phyloP scores from a whole-genome alignment of 148 eudicot genomes.

The Polygonum aviculare region DNA sequence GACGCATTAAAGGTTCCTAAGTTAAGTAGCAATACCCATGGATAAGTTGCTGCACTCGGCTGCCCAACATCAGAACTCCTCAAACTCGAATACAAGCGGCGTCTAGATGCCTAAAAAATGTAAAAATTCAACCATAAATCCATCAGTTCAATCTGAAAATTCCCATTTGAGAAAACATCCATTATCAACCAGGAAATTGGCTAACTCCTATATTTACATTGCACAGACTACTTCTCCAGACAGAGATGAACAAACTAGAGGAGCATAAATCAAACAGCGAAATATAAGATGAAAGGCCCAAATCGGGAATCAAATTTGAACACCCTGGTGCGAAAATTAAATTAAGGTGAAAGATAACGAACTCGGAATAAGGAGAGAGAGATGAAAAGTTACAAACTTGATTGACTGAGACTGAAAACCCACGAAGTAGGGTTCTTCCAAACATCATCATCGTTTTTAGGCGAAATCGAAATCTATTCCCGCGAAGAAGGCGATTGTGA shows the following conservation, averaged over 20 bases:
- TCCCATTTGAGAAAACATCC: background rate
- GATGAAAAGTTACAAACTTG: background rate
- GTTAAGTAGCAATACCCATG: constrained; percentile 44
- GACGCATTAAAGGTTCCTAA: background rate
- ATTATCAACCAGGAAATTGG: background rate
- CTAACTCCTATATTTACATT: background rate
- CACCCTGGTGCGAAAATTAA: background rate
- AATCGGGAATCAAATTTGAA: background rate
- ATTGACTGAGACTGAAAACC: background rate
- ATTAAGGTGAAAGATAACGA: background rate
- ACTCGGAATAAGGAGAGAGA: background rate
- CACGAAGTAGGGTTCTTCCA: constrained; percentile 7
- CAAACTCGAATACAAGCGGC: constrained; percentile 29
- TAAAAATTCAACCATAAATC: background rate
- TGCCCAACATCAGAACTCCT: constrained; percentile 59
- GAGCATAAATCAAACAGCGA: background rate
- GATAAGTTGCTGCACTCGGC: constrained; percentile 73
- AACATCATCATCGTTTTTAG: background rate
- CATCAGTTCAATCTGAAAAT: background rate
- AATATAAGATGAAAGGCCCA: background rate
- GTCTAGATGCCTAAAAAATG: constrained; percentile 27
- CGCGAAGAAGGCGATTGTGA: background rate
- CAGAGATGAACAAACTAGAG: background rate
- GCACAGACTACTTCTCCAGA: background rate
- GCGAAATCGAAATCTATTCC: background rate